phyloP scores from a whole-genome alignment of 805 yeast species.

The Myxozyma udenii region DNA sequence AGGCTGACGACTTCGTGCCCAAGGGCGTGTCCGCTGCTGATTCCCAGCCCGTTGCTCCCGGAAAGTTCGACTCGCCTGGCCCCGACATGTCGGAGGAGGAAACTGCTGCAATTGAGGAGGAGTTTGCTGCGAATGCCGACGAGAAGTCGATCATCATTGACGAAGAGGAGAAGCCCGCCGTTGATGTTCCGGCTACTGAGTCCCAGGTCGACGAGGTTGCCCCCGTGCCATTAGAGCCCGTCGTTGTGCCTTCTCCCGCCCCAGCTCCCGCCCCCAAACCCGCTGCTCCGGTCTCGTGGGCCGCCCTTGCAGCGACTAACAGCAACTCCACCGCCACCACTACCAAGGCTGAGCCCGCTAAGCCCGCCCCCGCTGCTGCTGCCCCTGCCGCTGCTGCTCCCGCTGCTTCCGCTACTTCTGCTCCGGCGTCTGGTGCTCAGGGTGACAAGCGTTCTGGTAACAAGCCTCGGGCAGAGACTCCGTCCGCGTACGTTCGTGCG shows the following conservation, averaged over 20 bases:
- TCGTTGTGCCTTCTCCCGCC: conserved; percentile 3
- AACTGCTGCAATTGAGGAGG: conserved; percentile 84
- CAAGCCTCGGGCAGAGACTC: conserved; percentile 23
- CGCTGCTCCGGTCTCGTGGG: conserved; percentile 35
- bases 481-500: conserved; percentile 41
- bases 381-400: conserved; percentile 20
- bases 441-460: conserved; percentile 14
- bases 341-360: conserved; percentile 21
- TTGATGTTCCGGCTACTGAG: conserved; percentile 12
- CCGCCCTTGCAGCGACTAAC: conserved; percentile 32
- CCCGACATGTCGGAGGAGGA: conserved; percentile 75
- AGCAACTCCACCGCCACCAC: conserved; percentile 26
- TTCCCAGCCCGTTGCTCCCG: conserved; percentile 4
- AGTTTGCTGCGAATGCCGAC: conserved; percentile 68
- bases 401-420: conserved; percentile 6
- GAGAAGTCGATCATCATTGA: conserved; percentile 11
- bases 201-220: conserved; percentile 22
- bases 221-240: conserved; percentile 19
- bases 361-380: conserved; percentile 31
- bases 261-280: conserved; percentile 21
- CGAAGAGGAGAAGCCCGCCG: conserved; percentile 14
- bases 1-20: conserved; percentile 2
- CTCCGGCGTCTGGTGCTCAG: conserved; percentile 19
- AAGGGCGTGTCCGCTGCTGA: not conserved
- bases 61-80: conserved; percentile 19